phyloP scores from a whole-genome alignment of 164 flowering plant species.

The Aristolochia contorta region DNA sequence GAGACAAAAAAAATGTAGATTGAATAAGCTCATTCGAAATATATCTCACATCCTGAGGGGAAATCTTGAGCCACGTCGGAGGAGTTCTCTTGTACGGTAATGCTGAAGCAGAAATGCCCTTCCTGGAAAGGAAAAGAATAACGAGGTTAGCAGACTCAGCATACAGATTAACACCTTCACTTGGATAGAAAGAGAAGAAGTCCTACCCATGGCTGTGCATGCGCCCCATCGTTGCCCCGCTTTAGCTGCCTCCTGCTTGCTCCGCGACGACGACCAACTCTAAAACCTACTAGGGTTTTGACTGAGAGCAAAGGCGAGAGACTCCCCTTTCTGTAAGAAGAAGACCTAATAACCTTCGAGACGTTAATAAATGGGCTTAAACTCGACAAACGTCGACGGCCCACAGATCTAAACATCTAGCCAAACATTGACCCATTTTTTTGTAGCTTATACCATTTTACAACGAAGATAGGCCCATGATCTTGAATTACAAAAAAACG shows the following conservation, averaged over 20 bases:
- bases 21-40: neutral
- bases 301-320: neutral
- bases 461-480: no score
- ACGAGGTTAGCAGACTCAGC: neutral
- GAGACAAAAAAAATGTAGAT: no score
- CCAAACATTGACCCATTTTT: no score
- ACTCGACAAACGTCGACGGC: no score
- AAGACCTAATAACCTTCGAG: no score
- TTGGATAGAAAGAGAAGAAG: neutral
- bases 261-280: neutral
- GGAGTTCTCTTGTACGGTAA: conserved; percentile 77
- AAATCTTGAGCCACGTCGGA: conserved; percentile 49
- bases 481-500: no score
- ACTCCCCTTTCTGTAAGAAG: no score
- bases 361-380: no score
- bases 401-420: no score
- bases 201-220: conserved; percentile 37
- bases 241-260: neutral
- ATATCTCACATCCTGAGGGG: conserved; percentile 28
- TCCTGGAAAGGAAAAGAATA: conserved; percentile 25
- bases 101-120: conserved; percentile 83
- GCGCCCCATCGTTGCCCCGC: conserved; percentile 28
- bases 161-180: neutral
- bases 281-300: neutral
- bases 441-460: no score